Base-by-base conservation (phyloP, 2,329 filamentous ascomycete genomes). In the Sporothrix pseudoabietina region DNA sequence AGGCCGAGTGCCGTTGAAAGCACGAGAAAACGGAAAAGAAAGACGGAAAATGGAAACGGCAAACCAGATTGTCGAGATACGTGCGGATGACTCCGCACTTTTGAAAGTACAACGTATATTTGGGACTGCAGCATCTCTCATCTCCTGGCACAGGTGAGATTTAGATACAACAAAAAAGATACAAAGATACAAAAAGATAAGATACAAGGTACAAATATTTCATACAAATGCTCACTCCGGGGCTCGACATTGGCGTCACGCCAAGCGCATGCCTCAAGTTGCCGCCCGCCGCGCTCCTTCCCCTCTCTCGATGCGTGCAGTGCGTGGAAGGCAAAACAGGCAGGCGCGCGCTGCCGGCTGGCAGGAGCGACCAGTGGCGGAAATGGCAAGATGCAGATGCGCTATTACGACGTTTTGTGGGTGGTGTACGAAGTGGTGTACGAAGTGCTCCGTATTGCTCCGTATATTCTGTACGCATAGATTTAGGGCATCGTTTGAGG, bases 331-430 rank as follows among this genome's bases (percentile, higher is more conserved):
- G 54, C 39, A 49, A 59, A 61, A 61, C 39, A 71, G 69, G 69
- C 68, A 57, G 49, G 47, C 68, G 52, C 35, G 49, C 49, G 52
- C 12, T 30, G 52, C 49, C 32, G 66, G 52, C n/a, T 70, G 68
- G 49, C 35, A 57, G 68, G n/a, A 55, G 49, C 66, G 49, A 39
- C 66, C 30, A 54, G 66, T 69, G 47, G 66, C 47, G 47, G 44
- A 8, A 39, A 69, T 39, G 66, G 30, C 54, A n/a, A 52, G 65
- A n/a, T 26, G 65, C 55, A 35, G 63, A 35, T 32, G 63, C 65
- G 49, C 47, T 61, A 69, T 47, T 66, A 52, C 66, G 14, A 49
- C 44, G 63, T 4, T 10, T 19, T 41, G 59, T 30, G 57, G 30
- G 57, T 61, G 59, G 35, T 65, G 59, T 19, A 26, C 26, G 26